These are phyloP conservation scores for Tricholoma sp. DNA, from an alignment of 768 basidiomycete genomes.

Conservation along the genomic window DNA sequence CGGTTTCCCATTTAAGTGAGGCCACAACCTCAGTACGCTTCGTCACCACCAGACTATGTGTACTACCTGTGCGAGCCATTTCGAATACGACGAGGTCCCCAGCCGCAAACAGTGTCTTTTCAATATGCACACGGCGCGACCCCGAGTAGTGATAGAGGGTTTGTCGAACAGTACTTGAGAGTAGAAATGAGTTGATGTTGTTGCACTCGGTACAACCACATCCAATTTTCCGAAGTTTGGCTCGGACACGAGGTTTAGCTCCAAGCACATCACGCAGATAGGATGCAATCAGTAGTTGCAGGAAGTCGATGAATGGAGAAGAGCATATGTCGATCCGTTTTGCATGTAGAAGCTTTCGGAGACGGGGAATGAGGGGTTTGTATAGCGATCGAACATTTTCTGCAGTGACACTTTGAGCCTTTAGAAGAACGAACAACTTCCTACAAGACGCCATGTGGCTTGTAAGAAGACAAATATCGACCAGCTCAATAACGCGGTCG, in stretches of 20 bases:
- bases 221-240: slow-evolving; percentile 22
- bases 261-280: slow-evolving; percentile 26
- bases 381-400: slow-evolving; percentile 21
- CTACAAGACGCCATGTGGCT: slow-evolving; percentile 15
- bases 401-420: slow-evolving; percentile 5
- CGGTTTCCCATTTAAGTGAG: slow-evolving; percentile 15
- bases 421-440: slow-evolving; percentile 18
- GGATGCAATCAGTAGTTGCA: slow-evolving; percentile 21
- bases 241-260: slow-evolving; percentile 8
- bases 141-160: slow-evolving; percentile 13
- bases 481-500: slow-evolving; percentile 19
- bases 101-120: no score
- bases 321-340: slow-evolving; percentile 13
- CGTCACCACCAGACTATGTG: slow-evolving; percentile 22
- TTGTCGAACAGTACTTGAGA: slow-evolving; percentile 10
- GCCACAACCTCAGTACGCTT: slow-evolving; percentile 19
- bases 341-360: slow-evolving; percentile 10
- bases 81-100: slow-evolving; percentile 9
- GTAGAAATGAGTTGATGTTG: slow-evolving; percentile 21
- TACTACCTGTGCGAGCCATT: slow-evolving; percentile 19
- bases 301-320: slow-evolving; percentile 23
- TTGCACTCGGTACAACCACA: slow-evolving; percentile 28
- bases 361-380: slow-evolving; percentile 19
- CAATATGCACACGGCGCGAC: background rate
- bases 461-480: slow-evolving; percentile 19